These are phyloP conservation scores for Eutrema salsugineum DNA, from an alignment of 441 rosid species.

Conservation along the genomic window DNA sequence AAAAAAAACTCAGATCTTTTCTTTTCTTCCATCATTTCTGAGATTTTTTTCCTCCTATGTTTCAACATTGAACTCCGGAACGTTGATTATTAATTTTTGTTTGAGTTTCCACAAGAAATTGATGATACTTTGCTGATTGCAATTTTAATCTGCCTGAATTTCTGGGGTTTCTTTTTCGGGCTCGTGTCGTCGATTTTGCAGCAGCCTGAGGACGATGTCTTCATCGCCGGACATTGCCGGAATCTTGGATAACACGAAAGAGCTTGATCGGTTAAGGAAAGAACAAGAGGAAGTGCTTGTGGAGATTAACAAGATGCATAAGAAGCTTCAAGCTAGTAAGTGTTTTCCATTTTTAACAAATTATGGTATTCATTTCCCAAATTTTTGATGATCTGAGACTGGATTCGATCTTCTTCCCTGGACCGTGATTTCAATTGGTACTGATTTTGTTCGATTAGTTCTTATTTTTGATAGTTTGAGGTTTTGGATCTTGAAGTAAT, in stretches of 20 bases:
- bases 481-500: conserved; percentile 19
- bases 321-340: conserved; percentile 75
- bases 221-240: conserved; percentile 66
- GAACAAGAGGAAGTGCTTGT: conserved; percentile 63
- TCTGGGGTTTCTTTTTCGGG: neutral
- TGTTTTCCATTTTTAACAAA: neutral
- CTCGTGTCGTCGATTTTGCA: conserved; percentile 9
- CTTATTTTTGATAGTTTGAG: neutral
- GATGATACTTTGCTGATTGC: neutral
- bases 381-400: neutral
- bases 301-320: conserved; percentile 95
- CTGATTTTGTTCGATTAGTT: neutral
- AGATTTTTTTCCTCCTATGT: conserved; percentile 1
- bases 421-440: neutral
- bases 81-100: neutral
- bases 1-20: conserved; percentile 11
- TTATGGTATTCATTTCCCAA: neutral
- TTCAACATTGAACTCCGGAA: neutral
- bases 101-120: neutral
- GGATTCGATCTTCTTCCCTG: neutral
- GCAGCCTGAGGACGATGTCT: conserved; percentile 26
- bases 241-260: conserved; percentile 68
- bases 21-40: neutral
- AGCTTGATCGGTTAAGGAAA: conserved; percentile 89
- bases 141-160: neutral